Percentiles rank a stretch among this genome's conserved stretches.
Evolutionary conservation across 305 asterid genomes (phyloP).

Genomic region (Striga hermonthica): DNA sequence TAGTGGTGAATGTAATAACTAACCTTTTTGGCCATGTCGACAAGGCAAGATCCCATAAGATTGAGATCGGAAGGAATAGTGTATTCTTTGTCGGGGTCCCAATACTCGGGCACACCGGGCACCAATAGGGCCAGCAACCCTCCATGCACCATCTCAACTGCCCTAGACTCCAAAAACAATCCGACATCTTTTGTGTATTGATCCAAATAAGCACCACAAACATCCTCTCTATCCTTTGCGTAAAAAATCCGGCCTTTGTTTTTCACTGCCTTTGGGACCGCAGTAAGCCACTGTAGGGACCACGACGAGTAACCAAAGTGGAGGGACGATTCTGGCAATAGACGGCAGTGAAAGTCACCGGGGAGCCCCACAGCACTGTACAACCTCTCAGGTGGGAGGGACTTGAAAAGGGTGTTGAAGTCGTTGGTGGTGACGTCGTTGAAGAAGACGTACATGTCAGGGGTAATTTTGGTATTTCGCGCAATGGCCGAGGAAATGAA

Average conservation of each 20-base stretch:
- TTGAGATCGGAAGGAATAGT: constrained; percentile 21
- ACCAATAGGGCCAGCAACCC: constrained; percentile 39
- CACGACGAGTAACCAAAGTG: constrained; percentile 24
- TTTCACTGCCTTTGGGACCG: constrained; percentile 26
- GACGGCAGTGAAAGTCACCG: constrained; percentile 35
- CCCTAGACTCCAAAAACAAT: constrained; percentile 32
- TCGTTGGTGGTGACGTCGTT: constrained; percentile 24
- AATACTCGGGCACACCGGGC: constrained; percentile 29
- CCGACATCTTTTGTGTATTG: constrained; percentile 28
- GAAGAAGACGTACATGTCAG: background rate
- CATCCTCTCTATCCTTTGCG: constrained; percentile 15
- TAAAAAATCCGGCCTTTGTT: constrained; percentile 27
- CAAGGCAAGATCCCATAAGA: constrained; percentile 31
- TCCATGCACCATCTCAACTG: constrained; percentile 34
- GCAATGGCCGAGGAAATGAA: background rate
- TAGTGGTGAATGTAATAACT: background rate
- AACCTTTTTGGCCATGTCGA: constrained; percentile 8
- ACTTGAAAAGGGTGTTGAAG: constrained; percentile 37
- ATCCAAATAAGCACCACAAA: constrained; percentile 18
- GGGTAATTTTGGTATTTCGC: background rate
- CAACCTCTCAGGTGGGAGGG: constrained; percentile 26
- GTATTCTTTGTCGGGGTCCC: constrained; percentile 21
- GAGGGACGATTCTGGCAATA: constrained; percentile 30
- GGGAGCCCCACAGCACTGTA: constrained; percentile 13
- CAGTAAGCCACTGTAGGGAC: constrained; percentile 34